A percentile compares a stretch with the other conserved stretches of the same genome.
These are phyloP conservation scores for Taiwanofungus camphoratus DNA, from an alignment of 1,284 basidiomycete species.

Conservation along the genomic window DNA sequence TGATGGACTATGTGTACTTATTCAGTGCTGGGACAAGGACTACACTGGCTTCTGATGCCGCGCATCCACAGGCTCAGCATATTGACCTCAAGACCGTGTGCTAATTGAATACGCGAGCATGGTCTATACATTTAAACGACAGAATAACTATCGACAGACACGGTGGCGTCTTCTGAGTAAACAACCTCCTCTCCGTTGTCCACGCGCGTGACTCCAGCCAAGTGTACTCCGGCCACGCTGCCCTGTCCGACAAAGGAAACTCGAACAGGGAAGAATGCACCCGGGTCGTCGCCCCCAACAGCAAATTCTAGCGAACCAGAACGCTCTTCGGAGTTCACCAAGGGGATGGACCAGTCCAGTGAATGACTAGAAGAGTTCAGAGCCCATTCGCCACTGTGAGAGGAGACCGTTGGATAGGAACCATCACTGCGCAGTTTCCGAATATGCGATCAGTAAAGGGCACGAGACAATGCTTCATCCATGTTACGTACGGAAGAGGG, in stretches of 20 bases:
- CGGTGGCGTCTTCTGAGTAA: constrained; percentile 77
- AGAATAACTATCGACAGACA: constrained; percentile 68
- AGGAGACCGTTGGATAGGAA: constrained; percentile 81
- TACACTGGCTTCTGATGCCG: no score
- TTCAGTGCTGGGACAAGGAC: neutral
- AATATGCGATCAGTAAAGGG: constrained; percentile 4
- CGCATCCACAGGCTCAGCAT: no score
- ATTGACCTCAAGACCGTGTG: no score
- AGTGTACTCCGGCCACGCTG: constrained; percentile 67
- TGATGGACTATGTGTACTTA: no score
- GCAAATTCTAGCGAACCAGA: constrained; percentile 86
- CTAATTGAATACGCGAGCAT: no score
- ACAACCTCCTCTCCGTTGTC: constrained; percentile 54
- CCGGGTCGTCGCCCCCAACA: constrained; percentile 77
- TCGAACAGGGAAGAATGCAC: constrained; percentile 89
- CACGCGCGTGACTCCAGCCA: constrained; percentile 52
- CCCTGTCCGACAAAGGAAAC: constrained; percentile 80
- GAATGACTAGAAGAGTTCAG: constrained; percentile 75
- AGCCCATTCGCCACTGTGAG: constrained; percentile 75
- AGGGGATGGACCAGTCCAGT: constrained; percentile 78
- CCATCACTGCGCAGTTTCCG: constrained; percentile 46
- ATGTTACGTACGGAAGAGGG: constrained; percentile 74
- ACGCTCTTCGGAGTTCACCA: constrained; percentile 52
- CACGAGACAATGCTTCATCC: constrained; percentile 1
- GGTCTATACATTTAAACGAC: constrained; percentile 20